phyloP scores from a whole-genome alignment of 345 rosid genomes.

The Atalantia buxifolia region DNA sequence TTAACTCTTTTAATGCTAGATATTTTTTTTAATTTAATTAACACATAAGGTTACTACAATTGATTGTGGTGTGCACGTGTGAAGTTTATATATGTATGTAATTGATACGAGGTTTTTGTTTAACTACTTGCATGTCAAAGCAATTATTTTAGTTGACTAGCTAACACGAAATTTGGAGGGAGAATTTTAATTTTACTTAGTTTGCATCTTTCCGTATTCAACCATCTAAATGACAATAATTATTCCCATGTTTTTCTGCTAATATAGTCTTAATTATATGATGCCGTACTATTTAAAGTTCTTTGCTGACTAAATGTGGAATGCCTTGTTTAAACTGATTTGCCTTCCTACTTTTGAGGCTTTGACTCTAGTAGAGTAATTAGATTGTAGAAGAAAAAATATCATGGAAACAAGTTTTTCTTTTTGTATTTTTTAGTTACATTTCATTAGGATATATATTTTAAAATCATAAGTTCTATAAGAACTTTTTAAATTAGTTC shows the following conservation, averaged over 20 bases:
- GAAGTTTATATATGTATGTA: background rate
- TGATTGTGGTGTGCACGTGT: background rate
- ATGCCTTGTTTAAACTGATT: background rate
- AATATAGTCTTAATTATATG: background rate
- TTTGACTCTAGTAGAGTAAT: background rate
- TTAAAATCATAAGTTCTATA: too few species aligned
- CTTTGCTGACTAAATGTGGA: background rate
- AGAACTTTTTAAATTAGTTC: too few species aligned
- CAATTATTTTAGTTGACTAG: background rate
- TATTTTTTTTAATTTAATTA: background rate
- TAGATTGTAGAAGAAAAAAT: too few species aligned
- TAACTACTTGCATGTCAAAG: background rate
- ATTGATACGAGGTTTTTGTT: background rate
- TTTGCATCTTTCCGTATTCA: background rate
- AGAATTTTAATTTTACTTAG: background rate
- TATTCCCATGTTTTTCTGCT: background rate
- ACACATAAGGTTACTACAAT: background rate
- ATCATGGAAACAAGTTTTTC: too few species aligned
- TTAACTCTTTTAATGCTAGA: background rate
- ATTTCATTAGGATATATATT: background rate
- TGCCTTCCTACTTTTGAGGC: background rate
- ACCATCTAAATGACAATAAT: background rate
- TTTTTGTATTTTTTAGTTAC: background rate
- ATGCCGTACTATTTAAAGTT: background rate
- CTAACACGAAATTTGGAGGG: background rate